Base-by-base conservation (phyloP, 371 early-diverging fungal genomes). In the Smittium culicis region DNA sequence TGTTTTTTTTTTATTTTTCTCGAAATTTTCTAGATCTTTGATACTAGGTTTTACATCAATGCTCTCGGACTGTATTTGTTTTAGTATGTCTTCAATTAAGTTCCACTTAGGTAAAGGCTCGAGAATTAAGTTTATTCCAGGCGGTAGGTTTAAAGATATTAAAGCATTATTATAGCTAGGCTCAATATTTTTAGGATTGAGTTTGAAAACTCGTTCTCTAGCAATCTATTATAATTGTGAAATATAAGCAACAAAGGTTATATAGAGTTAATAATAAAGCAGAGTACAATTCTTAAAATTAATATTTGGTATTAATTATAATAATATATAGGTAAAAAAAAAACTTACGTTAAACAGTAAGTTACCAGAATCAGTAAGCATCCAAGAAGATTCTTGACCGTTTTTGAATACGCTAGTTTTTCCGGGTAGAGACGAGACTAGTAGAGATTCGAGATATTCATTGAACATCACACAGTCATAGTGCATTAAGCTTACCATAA, bases 21-120 rank as follows among this genome's bases (percentile, higher is more conserved):
- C 58, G 2, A 34, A 17, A 35, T 5, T 5, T 11, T 45, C 45
- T 11, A 20, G 20, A 11, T 45, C 45, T 11, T 5, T 11, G 5
- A 45, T 11, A 45, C 20, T 20, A 20, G 45, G 45, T 45, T 54
- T 31, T 16, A 25, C 28, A 20, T 66, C 69, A 0, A 54, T 31
- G 54, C 27, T 55, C 2, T 67, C 72, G 8, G 67, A 69, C 2
- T 75, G 71, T 29, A 96, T 87, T 66, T 94, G 94, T 27, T 82
- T 71, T 61, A 96, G 71, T 0, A 92, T 79, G 11, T 82, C 80
- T 0, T 72, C 74, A 27, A 97, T 66, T 1, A 86, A 78, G n/a
- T 73, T 71, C 91, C 95, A 96, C 74, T 97, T 97, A 1, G 97
- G 97, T 30, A 86, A 86, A 59, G 89, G 92, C 71, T 96, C 97